Base-by-base conservation (phyloP, 176 grass and related monocot genomes). In the Echinochloa phyllopogon region DNA sequence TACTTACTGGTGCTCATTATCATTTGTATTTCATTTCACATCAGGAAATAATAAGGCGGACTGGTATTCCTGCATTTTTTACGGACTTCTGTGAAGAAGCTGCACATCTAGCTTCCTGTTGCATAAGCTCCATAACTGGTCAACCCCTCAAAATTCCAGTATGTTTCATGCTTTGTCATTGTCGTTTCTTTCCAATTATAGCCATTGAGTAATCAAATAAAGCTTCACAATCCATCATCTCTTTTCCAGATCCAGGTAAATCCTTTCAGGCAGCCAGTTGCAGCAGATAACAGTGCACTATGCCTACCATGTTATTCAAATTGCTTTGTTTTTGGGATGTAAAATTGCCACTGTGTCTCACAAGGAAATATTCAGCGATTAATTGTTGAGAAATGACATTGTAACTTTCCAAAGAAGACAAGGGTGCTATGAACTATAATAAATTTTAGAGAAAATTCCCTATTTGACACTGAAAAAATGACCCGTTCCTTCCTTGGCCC, bases 41-140 rank as follows among this genome's bases (percentile, higher is more conserved):
- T 75, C 90, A 90, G 96, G 93, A 98, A 86, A 74, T 92, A 61
- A 94, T 98, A 59, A 86, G 39, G 72, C 64, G 49, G 60, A 89
- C 77, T 80, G 86, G 78, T 24, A 83, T 98, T 83, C 91, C 89
- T 72, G 88, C 93, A 71, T 55, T 98, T 39, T 95, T 98, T 85
- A 95, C 96, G 1, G 96, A 98, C 82, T 98, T 94, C 25, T 98
- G 96, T 81, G 96, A 98, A 89, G 93, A 98, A 98, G 93, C 93
- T 88, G 93, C 96, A 65, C 86, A 95, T 92, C 64, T 98, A 61
- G 96, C 93, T 25, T 93, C 93, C 43, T 79, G 77, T 78, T 95
- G 96, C 87, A 92, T 95, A 81, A 85, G 59, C 78, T 85, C 86
- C 38, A 83, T 92, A 51, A 90, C 81, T 66, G 87, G 87, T 33